Evolutionary conservation across 192 early-diverging fungal species (phyloP), one percentile per base, ranked within the genome.

Genomic region (Rhizophlyctis rosea): DNA sequence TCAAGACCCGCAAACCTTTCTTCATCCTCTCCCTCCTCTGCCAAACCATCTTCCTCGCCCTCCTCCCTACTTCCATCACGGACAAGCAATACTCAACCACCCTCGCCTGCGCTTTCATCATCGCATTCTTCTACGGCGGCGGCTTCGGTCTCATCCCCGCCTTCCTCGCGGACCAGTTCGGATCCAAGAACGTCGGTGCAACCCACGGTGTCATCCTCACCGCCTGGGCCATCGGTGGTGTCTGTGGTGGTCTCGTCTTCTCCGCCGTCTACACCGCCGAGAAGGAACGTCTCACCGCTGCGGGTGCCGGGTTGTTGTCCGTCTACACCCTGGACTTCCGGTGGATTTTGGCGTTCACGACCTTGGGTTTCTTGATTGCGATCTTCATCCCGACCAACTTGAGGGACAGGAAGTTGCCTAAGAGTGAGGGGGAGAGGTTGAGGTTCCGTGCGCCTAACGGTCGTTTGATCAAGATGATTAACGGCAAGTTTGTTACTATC

Each of bases 101-200:
- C 72, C 71, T 89, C 23, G 56, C 82, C 24, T 69, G 80, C 47
- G 67, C 85, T 56, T 88, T 85, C 80, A 34, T 81, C 47, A 80
- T 87, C 30, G 86, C 87, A 0, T 61, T 83, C 4, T 87, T 82
- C 73, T 91, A 89, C 57, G 89, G 89, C 24, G 86, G 83, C 23
- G 89, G 89, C 7, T 88, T 91, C 34, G 86, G 87, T 27, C 79
- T 86, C 61, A 87, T 91, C 59, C 87, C 87, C 0, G 87, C 87
- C 5, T 87, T 86, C 65, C 65, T 91, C 31, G 81, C 86, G 13
- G 89, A 91, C 61, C 86, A 87, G 82, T 91, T 91, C 70, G 87
- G 87, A n/a, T 79, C 83, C n/a, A 75, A 84, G 27, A 91, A 91
- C 72, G 84, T 87, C 67, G 81, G 86, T 0, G 78, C 84, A 0